A percentile compares a stretch with the other conserved stretches of the same genome.
Conservation (phyloP, 2,329 filamentous ascomycete genomes). For the Nemania sp. region DNA sequence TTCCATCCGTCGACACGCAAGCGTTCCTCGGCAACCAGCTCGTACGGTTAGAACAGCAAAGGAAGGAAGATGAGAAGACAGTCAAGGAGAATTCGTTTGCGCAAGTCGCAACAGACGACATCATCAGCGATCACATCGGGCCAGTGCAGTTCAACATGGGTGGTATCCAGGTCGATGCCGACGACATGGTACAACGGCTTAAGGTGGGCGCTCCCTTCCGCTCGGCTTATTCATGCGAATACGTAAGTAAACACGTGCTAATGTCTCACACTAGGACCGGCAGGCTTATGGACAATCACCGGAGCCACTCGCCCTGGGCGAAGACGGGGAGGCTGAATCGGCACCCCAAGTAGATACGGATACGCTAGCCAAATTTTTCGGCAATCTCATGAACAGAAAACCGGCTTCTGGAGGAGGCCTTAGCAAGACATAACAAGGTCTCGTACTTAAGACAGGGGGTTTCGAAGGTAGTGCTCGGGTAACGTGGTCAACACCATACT, state of each 20-base stretch:
- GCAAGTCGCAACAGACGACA: slow-evolving; percentile 44
- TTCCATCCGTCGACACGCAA: slow-evolving; percentile 75
- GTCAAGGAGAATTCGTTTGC: slow-evolving; percentile 42
- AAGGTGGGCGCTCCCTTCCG: slow-evolving; percentile 62
- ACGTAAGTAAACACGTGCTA: slow-evolving; percentile 25
- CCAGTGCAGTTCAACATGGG: slow-evolving; percentile 98
- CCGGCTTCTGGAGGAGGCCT: slow-evolving; percentile 34
- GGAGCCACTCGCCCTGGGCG: slow-evolving; percentile 47
- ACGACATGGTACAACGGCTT: slow-evolving; percentile 86
- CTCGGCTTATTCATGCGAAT: neutral
- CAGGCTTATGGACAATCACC: slow-evolving; percentile 56
- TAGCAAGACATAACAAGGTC: slow-evolving; percentile 29
- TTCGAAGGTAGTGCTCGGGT: neutral
- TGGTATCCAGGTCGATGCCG: slow-evolving; percentile 92
- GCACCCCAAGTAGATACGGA: slow-evolving; percentile 56
- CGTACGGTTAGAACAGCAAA: slow-evolving; percentile 70
- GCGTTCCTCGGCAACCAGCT: slow-evolving; percentile 76
- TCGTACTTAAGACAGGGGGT: neutral
- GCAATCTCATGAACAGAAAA: slow-evolving; percentile 62
- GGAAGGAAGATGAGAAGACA: slow-evolving; percentile 57
- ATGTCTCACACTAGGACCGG: slow-evolving; percentile 52
- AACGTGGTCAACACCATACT: neutral
- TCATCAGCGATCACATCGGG: slow-evolving; percentile 79
- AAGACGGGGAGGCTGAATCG: slow-evolving; percentile 44
- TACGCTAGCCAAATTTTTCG: slow-evolving; percentile 63